Evolutionary conservation across 495 filamentous ascomycete species (phyloP), one percentile per base, ranked within the genome.

Genomic region (Usnea hakonensis): DNA sequence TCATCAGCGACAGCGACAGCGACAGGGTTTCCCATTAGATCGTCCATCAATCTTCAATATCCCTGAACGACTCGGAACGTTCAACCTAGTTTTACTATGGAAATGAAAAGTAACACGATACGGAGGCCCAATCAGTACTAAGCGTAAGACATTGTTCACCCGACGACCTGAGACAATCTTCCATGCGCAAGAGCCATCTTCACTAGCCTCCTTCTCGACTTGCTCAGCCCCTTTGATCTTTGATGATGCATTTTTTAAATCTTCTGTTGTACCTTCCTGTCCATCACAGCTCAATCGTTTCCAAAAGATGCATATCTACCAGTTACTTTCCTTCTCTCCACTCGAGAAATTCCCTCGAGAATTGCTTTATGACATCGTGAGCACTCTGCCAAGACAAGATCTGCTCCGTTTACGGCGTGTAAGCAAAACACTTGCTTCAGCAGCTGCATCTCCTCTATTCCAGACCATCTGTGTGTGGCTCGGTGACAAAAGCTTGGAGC

Each of bases 401-500:
- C 58, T 61, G 16, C 43, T 40, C 11, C 28, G 36, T 13, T 9
- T 54, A 37, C 48, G 58, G 3, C 36, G 41, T 28, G 8, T 43
- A 5, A 54, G 32, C 33, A 56, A 55, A 13, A 55, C 28, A 10
- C n/a, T 64, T 11, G 55, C 44, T 10, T 2, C 55, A 16, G 44
- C 14, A 43, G 55, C 44, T 23, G 55, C 43, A 8, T 56, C 55
- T 4, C 43, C 21, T 26, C 26, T 64, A 9, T 64, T 64, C 55
- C 46, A 40, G 10, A 59, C 55, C 13, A 54, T 64, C 19, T 35
- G 43, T 21, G n/a, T 64, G 14, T 59, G 62, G 43, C 57, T 64
- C 14, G 46, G 44, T 1, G 41, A 26, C 43, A 32, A 64, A 58
- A 64, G 62, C 35, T 38, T 64, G 28, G n/a, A 58, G n/a, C 46